Percentiles rank a stretch among this genome's conserved stretches.
phyloP scores from a whole-genome alignment of 2,329 filamentous ascomycete species.

The Penicillium frequentans region DNA sequence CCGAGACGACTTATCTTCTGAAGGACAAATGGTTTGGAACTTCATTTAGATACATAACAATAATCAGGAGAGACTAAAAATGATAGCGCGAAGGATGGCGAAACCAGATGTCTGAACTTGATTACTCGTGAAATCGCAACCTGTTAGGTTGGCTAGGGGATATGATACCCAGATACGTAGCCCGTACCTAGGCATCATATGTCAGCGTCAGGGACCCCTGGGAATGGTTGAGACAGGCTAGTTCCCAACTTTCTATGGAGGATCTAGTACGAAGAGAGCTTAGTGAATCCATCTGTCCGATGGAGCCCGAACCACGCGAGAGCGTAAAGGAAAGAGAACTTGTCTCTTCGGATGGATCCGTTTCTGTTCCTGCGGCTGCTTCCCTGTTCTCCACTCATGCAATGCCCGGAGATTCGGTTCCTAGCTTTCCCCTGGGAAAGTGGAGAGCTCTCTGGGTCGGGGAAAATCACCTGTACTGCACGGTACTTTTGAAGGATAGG shows the following conservation, averaged over 20 bases:
- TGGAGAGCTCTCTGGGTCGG: conserved; percentile 11
- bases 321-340: not conserved
- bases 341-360: conserved; percentile 19
- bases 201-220: conserved; percentile 7
- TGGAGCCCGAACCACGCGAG: conserved; percentile 3
- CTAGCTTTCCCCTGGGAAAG: conserved; percentile 17
- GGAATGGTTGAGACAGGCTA: conserved; percentile 2
- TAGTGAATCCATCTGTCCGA: conserved; percentile 8
- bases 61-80: not conserved
- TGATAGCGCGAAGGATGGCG: conserved; percentile 16
- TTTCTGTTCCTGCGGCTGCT: conserved; percentile 29
- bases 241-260: not conserved
- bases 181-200: conserved; percentile 22
- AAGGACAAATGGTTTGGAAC: not conserved
- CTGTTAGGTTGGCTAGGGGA: not conserved
- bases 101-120: conserved; percentile 17
- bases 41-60: not conserved
- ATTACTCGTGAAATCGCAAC: conserved; percentile 8
- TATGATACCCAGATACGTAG: not conserved
- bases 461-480: conserved; percentile 3
- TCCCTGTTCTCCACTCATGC: conserved; percentile 29
- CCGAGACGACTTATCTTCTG: conserved; percentile 12
- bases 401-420: conserved; percentile 34
- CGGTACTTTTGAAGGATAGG: conserved; percentile 15
- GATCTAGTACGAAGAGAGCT: conserved; percentile 12